These are phyloP conservation scores for Blastocystis sp. DNA, from an alignment of 352 stramenopile species.

Conservation along the genomic window DNA sequence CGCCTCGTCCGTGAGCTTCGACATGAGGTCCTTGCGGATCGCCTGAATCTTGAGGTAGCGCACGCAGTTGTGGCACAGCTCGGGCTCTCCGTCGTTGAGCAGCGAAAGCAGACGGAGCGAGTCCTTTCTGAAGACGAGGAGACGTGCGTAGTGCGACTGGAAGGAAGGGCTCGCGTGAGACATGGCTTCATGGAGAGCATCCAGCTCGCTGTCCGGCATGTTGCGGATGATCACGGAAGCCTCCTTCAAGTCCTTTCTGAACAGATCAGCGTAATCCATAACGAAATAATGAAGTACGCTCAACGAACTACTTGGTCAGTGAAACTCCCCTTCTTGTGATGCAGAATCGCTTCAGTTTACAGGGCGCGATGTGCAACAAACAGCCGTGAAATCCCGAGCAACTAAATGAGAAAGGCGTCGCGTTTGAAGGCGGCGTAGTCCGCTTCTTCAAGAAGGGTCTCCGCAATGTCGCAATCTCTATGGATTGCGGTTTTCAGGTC, in stretches of 20 bases:
- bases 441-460: conserved; percentile 18
- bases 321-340: neutral
- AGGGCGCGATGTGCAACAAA: neutral
- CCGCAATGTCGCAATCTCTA: conserved; percentile 60
- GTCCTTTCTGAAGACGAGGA: conserved; percentile 41
- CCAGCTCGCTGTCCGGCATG: conserved; percentile 11
- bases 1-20: conserved; percentile 3
- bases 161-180: neutral
- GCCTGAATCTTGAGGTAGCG: conserved; percentile 23
- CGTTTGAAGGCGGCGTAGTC: conserved; percentile 16
- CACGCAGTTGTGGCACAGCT: neutral
- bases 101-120: conserved; percentile 24
- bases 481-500: conserved; percentile 69
- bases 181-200: neutral
- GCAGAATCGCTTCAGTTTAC: neutral
- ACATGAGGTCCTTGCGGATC: conserved; percentile 46
- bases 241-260: conserved; percentile 29
- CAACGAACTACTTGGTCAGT: neutral
- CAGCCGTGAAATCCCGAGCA: conserved; percentile 11
- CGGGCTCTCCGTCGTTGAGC: neutral
- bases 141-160: conserved; percentile 4
- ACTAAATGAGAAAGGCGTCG: conserved; percentile 19
- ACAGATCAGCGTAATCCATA: conserved; percentile 36
- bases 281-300: neutral
- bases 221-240: neutral